These are phyloP conservation scores for Wickerhamiella vanderwaltii DNA, from an alignment of 805 yeast genomes.

Conservation along the genomic window DNA sequence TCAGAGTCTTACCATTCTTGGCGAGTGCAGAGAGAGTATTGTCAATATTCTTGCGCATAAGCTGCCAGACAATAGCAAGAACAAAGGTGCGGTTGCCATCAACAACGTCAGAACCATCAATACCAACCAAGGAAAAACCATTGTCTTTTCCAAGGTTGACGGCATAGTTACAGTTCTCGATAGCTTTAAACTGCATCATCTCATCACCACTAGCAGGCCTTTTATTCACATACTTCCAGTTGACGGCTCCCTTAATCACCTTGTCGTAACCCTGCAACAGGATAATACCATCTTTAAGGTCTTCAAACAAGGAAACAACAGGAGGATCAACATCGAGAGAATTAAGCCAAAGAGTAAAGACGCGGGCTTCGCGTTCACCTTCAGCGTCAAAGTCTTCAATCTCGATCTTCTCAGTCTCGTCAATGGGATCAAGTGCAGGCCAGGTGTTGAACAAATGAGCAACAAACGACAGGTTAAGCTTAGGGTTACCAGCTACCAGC, in stretches of 20 bases:
- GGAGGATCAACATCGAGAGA: slow-evolving; percentile 94
- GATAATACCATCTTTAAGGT: slow-evolving; percentile 82
- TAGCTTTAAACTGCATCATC: slow-evolving; percentile 80
- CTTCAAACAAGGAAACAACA: slow-evolving; percentile 82
- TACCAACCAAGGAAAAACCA: slow-evolving; percentile 88
- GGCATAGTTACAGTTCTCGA: slow-evolving; percentile 97
- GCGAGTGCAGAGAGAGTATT: slow-evolving; percentile 66
- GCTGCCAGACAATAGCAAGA: slow-evolving; percentile 92
- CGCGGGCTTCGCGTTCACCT: slow-evolving; percentile 98
- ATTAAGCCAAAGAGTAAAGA: slow-evolving; percentile 93
- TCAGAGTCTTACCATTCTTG: slow-evolving; percentile 57
- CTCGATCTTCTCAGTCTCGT: slow-evolving; percentile 69
- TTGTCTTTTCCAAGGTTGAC: slow-evolving; percentile 91
- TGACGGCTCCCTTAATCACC: slow-evolving; percentile 87
- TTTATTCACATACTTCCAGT: slow-evolving; percentile 68
- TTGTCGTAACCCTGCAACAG: slow-evolving; percentile 88
- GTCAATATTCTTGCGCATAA: slow-evolving; percentile 91
- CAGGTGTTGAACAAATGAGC: slow-evolving; percentile 93
- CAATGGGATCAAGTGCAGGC: slow-evolving; percentile 93
- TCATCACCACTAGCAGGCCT: slow-evolving; percentile 66
- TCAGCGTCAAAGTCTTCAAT: slow-evolving; percentile 98
- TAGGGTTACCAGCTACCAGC: slow-evolving; percentile 90
- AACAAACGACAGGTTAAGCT: slow-evolving; percentile 90
- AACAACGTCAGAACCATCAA: slow-evolving; percentile 93
- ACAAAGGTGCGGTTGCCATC: slow-evolving; percentile 87